phyloP scores from a whole-genome alignment of 345 rosid species.

The thale cress (Arabidopsis thaliana) region TAIR10.1 NC_003076.8:22395001-22395500 shows the following conservation, averaged over 20 bases:
- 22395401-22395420: conserved; percentile 64
- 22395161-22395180: conserved; percentile 52
- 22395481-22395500: conserved; percentile 71
- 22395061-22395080: background rate
- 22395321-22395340: conserved; percentile 42
- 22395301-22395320: conserved; percentile 36
- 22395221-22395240: conserved; percentile 65
- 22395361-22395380: conserved; percentile 40
- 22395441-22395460: conserved; percentile 72
- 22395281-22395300: conserved; percentile 42
- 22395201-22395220: conserved; percentile 50
- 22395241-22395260: conserved; percentile 65
- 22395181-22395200: conserved; percentile 49
- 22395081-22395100: background rate
- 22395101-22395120: background rate
- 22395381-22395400: conserved; percentile 48
- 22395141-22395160: conserved; percentile 46
- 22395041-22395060: background rate
- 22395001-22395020: background rate
- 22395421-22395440: conserved; percentile 65
- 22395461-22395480: conserved; percentile 75
- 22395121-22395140: conserved; percentile 4
- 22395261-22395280: conserved; percentile 42
- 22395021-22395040: background rate
- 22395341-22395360: conserved; percentile 53